A percentile compares a stretch with the other conserved stretches of the same genome.
Conservation (phyloP, 106 monocot species). For the Platanthera zijinensis region DNA sequence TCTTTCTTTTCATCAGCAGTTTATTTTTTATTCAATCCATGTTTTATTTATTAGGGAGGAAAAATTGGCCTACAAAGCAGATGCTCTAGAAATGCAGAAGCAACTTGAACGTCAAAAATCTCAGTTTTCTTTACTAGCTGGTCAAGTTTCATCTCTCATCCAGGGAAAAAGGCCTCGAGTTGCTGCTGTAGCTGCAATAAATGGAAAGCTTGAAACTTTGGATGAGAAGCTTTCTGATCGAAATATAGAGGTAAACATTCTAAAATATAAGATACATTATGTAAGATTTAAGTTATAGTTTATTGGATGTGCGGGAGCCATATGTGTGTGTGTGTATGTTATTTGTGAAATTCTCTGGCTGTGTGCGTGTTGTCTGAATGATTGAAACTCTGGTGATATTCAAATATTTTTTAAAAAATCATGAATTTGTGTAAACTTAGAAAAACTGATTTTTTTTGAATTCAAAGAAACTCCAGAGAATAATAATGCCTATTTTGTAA, state of each 20-base stretch:
- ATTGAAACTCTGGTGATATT: not conserved
- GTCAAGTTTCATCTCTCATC: constrained; percentile 76
- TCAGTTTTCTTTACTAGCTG: constrained; percentile 75
- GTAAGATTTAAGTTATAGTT: not conserved
- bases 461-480: too few relatives aligned
- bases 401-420: too few relatives aligned
- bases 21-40: not conserved
- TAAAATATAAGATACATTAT: not conserved
- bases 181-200: constrained; percentile 62
- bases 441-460: too few relatives aligned
- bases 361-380: not conserved
- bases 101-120: constrained; percentile 66
- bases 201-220: constrained; percentile 50
- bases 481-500: too few relatives aligned
- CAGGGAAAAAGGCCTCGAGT: constrained; percentile 78
- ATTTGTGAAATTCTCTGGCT: not conserved
- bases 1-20: not conserved
- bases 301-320: not conserved
- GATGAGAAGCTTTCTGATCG: constrained; percentile 80
- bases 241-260: constrained; percentile 64
- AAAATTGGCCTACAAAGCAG: constrained; percentile 74
- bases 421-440: too few relatives aligned
- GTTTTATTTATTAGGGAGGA: constrained; percentile 49
- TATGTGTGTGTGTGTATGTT: not conserved
- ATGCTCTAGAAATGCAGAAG: constrained; percentile 80